These are phyloP conservation scores for Glonium stellatum DNA, from an alignment of 495 filamentous ascomycete genomes.

Conservation along the genomic window DNA sequence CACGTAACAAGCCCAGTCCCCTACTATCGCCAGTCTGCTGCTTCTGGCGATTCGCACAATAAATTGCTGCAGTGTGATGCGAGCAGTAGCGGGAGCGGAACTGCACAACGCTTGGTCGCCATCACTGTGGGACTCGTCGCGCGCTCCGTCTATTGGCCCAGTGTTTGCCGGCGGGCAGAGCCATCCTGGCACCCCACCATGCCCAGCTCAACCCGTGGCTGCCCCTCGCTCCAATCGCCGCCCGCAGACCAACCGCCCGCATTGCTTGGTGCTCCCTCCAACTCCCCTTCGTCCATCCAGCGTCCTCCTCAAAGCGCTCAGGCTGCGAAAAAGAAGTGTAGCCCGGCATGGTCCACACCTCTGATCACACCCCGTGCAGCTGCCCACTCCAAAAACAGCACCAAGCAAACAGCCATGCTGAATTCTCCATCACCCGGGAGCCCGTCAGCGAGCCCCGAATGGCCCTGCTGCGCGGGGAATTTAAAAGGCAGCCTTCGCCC, in stretches of 20 bases:
- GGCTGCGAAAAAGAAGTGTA: background rate
- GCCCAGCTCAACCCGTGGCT: conserved; percentile 5
- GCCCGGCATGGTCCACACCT: background rate
- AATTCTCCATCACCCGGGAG: conserved; percentile 1
- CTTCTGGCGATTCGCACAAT: background rate
- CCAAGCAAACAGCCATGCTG: no score
- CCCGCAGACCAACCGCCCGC: conserved; percentile 10
- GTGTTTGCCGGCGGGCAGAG: conserved; percentile 6
- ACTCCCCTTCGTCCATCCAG: conserved; percentile 19
- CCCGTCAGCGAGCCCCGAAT: conserved; percentile 16
- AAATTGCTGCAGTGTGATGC: conserved; percentile 24
- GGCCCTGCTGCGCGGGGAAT: conserved; percentile 1
- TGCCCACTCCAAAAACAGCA: conserved; percentile 13
- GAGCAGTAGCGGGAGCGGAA: conserved; percentile 7
- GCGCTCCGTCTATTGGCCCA: conserved; percentile 9
- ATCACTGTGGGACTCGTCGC: conserved; percentile 12
- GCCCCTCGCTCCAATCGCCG: conserved; percentile 13
- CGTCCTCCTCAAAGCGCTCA: conserved; percentile 23
- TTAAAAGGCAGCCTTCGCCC: conserved; percentile 24
- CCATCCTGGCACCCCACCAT: background rate
- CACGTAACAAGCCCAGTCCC: background rate
- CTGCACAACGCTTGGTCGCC: conserved; percentile 7
- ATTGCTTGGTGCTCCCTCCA: conserved; percentile 9
- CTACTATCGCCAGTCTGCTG: background rate
- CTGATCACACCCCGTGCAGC: background rate